These are phyloP conservation scores for Macaranga tanarius DNA, from an alignment of 441 rosid species.

Conservation along the genomic window DNA sequence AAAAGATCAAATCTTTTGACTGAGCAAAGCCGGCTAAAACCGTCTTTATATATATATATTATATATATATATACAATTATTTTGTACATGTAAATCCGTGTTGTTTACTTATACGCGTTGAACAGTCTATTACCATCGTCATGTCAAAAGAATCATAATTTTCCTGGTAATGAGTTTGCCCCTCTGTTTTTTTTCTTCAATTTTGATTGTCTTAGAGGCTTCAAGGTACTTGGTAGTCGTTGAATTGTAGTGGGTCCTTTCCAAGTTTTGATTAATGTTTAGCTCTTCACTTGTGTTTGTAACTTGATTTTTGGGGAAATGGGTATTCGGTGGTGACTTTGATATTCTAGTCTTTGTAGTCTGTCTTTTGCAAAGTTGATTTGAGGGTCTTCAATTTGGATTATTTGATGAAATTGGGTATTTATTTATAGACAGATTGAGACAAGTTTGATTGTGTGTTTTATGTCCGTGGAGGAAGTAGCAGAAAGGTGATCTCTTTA, in stretches of 20 bases:
- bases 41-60: conserved; percentile 21
- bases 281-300: conserved; percentile 4
- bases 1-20: conserved; percentile 1
- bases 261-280: conserved; percentile 8
- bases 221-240: conserved; percentile 7
- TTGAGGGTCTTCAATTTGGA: conserved; percentile 21
- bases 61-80: too few relatives aligned
- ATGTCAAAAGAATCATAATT: not conserved
- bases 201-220: not conserved
- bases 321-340: conserved; percentile 28
- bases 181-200: not conserved
- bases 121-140: conserved; percentile 15
- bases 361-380: not conserved
- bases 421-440: not conserved
- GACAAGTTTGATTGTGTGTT: not conserved
- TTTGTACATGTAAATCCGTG: not conserved
- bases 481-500: not conserved
- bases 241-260: conserved; percentile 20
- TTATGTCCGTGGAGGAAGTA: not conserved
- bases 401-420: conserved; percentile 23
- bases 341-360: conserved; percentile 19
- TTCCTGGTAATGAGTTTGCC: conserved; percentile 26
- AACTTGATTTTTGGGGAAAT: conserved; percentile 14
- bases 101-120: conserved; percentile 34
- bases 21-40: conserved; percentile 27